A percentile compares a stretch with the other conserved stretches of the same genome.
Evolutionary conservation across 2,329 filamentous ascomycete species (phyloP).

Genomic region (Myrmaecium sp.): DNA sequence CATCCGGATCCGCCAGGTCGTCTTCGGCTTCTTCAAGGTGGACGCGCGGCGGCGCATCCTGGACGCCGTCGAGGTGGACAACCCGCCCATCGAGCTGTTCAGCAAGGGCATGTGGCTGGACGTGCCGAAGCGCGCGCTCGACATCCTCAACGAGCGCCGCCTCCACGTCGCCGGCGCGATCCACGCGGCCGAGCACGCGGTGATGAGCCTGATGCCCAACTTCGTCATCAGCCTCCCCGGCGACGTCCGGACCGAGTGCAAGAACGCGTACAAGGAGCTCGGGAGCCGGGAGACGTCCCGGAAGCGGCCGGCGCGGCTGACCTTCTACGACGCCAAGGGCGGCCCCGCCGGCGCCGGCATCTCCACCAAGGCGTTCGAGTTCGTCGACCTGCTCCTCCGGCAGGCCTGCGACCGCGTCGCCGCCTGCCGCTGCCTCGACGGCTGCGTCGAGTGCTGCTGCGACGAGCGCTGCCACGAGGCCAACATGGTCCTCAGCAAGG

Average conservation of each 20-base stretch:
- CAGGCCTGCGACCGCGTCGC: constrained; percentile 65
- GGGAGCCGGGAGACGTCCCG: constrained; percentile 49
- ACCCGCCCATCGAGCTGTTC: constrained; percentile 71
- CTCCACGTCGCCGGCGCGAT: constrained; percentile 80
- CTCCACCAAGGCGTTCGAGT: constrained; percentile 84
- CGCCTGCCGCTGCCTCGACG: constrained; percentile 57
- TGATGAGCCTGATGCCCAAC: constrained; percentile 73
- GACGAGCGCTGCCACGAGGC: constrained; percentile 69
- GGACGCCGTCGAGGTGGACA: constrained; percentile 84
- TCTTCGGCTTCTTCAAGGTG: constrained; percentile 97
- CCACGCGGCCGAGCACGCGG: constrained; percentile 84
- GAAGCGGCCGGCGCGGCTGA: constrained; percentile 74
- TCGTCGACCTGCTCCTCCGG: constrained; percentile 59
- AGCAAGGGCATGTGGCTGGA: constrained; percentile 94
- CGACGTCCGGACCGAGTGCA: constrained; percentile 90
- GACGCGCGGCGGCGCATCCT: constrained; percentile 71
- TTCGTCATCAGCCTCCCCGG: constrained; percentile 82
- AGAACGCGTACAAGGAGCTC: constrained; percentile 76
- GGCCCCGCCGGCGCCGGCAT: constrained; percentile 72
- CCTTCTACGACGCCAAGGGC: constrained; percentile 91
- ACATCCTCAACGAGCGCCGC: constrained; percentile 54
- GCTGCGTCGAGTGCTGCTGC: constrained; percentile 82
- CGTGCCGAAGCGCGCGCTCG: constrained; percentile 60
- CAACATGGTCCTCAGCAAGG: constrained; percentile 89
- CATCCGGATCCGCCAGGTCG: constrained; percentile 72